These are phyloP conservation scores for Eremomyces bilateralis DNA, from an alignment of 495 filamentous ascomycete genomes.

Conservation along the genomic window DNA sequence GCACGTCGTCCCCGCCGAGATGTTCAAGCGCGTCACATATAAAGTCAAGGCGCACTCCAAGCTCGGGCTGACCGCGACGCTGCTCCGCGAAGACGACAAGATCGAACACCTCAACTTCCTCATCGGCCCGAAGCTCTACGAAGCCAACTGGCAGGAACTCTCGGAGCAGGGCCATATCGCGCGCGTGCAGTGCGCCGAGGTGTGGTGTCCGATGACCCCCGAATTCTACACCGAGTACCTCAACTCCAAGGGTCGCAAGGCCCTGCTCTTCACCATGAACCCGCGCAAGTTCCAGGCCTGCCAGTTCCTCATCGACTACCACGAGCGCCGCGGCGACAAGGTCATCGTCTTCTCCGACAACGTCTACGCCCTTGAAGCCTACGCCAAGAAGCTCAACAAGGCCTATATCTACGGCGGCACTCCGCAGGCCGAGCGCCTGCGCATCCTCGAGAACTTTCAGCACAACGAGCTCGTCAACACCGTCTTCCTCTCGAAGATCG, in stretches of 20 bases:
- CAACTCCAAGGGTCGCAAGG: constrained; percentile 41
- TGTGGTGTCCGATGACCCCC: constrained; percentile 98
- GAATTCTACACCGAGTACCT: constrained; percentile 96
- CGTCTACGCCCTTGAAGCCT: constrained; percentile 75
- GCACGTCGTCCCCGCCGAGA: constrained; percentile 88
- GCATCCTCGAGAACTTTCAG: constrained; percentile 90
- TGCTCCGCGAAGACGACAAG: constrained; percentile 94
- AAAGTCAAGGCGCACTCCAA: constrained; percentile 87
- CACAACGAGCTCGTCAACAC: constrained; percentile 86
- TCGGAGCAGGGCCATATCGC: constrained; percentile 94
- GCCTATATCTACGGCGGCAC: constrained; percentile 90
- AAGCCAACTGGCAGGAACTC: constrained; percentile 98
- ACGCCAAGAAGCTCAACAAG: constrained; percentile 67
- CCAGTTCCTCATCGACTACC: constrained; percentile 92
- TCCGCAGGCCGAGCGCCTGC: constrained; percentile 62
- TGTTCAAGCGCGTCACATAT: constrained; percentile 85
- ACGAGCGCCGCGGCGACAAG: constrained; percentile 91
- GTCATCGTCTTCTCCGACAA: constrained; percentile 99
- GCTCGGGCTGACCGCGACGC: constrained; percentile 83
- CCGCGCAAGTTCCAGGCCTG: constrained; percentile 91
- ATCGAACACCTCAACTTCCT: constrained; percentile 94
- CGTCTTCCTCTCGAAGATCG: constrained; percentile 93
- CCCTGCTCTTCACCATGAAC: constrained; percentile 90
- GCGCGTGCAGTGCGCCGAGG: constrained; percentile 91
- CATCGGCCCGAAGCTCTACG: constrained; percentile 93